Base-by-base conservation (phyloP, 768 basidiomycete species). In the Amanita jacksonii region DNA sequence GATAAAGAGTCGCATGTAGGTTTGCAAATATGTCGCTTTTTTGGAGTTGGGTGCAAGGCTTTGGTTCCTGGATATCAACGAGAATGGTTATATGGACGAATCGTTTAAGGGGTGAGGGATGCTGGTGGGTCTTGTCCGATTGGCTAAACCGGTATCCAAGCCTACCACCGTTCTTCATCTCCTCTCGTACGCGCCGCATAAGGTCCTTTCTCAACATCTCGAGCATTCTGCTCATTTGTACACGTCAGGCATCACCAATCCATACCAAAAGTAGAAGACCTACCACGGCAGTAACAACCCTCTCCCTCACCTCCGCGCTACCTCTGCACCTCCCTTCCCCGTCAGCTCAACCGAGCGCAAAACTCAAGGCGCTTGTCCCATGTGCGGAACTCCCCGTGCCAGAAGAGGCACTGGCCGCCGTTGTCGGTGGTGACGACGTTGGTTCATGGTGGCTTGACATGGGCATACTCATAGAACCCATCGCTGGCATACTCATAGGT, bases 351-450 rank as follows among this genome's bases (percentile, higher is more conserved):
- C 57, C 57, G 20, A 59, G 41, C 22, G 57, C 57, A 50, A 56
- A 59, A 45, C 57, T 57, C 54, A 59, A 43, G 47, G 57, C 54
- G 46, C 56, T 57, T 38, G 50, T 47, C 22, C 48, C 35, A 35
- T 16, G 22, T 20, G 49, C 50, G 33, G 13, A n/a, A 20, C 23
- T 35, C 1, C 22, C 24, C 20, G 15, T 39, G 41, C 45, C 32
- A 25, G 38, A 24, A 28, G 30, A 16, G n/a, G 24, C n/a, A 19
- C 32, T 32, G 28, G 10, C 41, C 4, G 15, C 43, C 1, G 34
- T 15, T 5, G 12, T 5, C 12, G 10, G 19, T n/a, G 38, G 12
- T 12, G 22, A 22, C 38, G 38, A 5, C 22, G 13, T 10, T 20
- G 16, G 22, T 5, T 18, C 25, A 23, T 39, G 38, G 5, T 13